Evolutionary conservation across 768 basidiomycete genomes (phyloP), one percentile per base, ranked within the genome.

Genomic region (Omphalotus guepiniiformis): DNA sequence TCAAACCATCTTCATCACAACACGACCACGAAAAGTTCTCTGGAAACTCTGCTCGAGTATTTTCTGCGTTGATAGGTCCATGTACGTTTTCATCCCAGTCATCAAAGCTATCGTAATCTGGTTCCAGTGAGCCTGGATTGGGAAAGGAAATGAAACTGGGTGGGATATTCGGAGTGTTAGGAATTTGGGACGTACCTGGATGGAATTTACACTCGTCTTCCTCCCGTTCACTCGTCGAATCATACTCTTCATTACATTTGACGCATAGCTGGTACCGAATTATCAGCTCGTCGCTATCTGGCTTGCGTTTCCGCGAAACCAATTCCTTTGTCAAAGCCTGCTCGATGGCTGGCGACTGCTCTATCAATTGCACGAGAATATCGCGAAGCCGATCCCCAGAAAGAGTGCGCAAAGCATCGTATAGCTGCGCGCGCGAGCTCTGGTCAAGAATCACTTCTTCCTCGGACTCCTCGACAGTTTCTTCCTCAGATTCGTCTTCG

Each of bases 1-100:
- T 52, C 16, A 42, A 53, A 4, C 70, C 73, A 39, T 68, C 55
- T 36, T 57, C 52, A n/a, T 71, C 64, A 51, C 79, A 80, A 52
- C 78, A 81, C 2, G 60, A 67, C 78, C 78, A 81, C 3, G 42
- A 58, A 51, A 78, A 80, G 41, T 70, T 69, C 48, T 78, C 69
- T 1, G 77, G 76, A 48, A 59, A 75, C 13, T 68, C 53, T 44
- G 54, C 51, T 43, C 69, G 67, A 55, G 72, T 75, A 27, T 59
- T 52, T 15, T 55, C 26, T 4, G 69, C 66, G 54, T 79, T 73
- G 65, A 70, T 73, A 2, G 69, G 70, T 2, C 78, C 76, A 46
- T 76, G 75, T 41, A 58, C 63, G 25, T 63, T 60, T 51, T 76
- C 72, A 50, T 78, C 78, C 68, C 72, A 73, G 53, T 78, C 76